phyloP scores from a whole-genome alignment of 441 rosid species.

The Gossypium schwendimanii region DNA sequence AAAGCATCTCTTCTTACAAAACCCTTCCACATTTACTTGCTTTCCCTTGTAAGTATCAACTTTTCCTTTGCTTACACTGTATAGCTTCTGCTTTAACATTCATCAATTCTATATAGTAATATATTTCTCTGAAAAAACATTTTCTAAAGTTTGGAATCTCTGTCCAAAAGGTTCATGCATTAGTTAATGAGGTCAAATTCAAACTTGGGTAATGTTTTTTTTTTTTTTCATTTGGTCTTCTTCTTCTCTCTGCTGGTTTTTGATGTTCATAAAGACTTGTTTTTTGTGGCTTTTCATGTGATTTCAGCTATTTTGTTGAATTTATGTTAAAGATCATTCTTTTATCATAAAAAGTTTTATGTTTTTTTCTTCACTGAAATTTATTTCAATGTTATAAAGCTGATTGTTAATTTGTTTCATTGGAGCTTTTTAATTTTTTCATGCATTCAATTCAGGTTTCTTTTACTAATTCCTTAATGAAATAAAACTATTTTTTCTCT shows the following conservation, averaged over 20 bases:
- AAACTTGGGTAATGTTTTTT: conserved; percentile 8
- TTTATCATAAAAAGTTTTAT: neutral
- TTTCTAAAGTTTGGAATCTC: conserved; percentile 18
- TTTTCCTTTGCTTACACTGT: conserved; percentile 46
- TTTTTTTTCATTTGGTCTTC: neutral
- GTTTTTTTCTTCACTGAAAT: neutral
- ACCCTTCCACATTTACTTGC: conserved; percentile 31
- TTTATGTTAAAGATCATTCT: neutral
- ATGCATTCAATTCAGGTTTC: neutral
- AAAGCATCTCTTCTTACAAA: conserved; percentile 55
- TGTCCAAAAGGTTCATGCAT: neutral
- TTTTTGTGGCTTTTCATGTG: neutral
- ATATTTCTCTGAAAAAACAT: conserved; percentile 3
- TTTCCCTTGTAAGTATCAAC: conserved; percentile 48
- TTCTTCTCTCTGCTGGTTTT: neutral
- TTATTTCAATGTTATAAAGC: neutral
- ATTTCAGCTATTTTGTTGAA: neutral
- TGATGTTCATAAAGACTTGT: too few relatives aligned
- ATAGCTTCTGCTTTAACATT: neutral
- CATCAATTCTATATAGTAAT: neutral
- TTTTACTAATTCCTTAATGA: neutral
- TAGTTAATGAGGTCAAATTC: conserved; percentile 21
- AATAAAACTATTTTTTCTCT: neutral
- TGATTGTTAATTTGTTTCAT: neutral
- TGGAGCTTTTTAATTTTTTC: neutral